A percentile compares a stretch with the other conserved stretches of the same genome.
These are phyloP conservation scores for Aspergillus carlsbadensis DNA, from an alignment of 495 filamentous ascomycete species.

Conservation along the genomic window DNA sequence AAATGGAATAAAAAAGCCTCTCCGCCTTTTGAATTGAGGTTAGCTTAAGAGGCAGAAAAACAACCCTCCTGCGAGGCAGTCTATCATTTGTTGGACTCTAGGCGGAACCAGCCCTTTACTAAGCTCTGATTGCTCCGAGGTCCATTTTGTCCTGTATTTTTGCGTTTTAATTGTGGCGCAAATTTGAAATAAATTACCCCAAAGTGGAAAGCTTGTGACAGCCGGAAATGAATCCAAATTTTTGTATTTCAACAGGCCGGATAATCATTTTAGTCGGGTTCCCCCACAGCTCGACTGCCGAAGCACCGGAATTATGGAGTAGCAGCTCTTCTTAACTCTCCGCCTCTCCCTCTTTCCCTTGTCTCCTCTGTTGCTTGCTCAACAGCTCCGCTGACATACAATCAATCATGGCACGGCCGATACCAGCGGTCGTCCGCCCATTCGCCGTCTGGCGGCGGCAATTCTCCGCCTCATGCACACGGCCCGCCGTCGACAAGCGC, in stretches of 20 bases:
- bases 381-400: background rate
- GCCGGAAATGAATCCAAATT: too few species aligned
- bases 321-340: conserved; percentile 1
- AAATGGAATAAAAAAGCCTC: too few species aligned
- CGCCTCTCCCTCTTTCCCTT: background rate
- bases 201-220: too few species aligned
- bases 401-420: conserved; percentile 32
- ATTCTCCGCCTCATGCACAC: conserved; percentile 63
- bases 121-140: too few species aligned
- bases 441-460: conserved; percentile 45
- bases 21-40: too few species aligned
- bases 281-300: conserved; percentile 13
- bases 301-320: conserved; percentile 12
- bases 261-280: conserved; percentile 27
- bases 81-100: too few species aligned
- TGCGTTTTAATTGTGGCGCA: too few species aligned
- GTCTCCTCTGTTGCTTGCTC: conserved; percentile 4
- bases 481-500: conserved; percentile 74
- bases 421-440: conserved; percentile 33
- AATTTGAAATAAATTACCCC: too few species aligned
- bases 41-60: too few species aligned
- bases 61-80: too few species aligned
- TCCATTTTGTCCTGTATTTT: too few species aligned
- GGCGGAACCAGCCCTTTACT: too few species aligned
- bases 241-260: conserved; percentile 14